Conservation (phyloP, 192 early-diverging fungal species). For the Backusella liffmaniae region DNA sequence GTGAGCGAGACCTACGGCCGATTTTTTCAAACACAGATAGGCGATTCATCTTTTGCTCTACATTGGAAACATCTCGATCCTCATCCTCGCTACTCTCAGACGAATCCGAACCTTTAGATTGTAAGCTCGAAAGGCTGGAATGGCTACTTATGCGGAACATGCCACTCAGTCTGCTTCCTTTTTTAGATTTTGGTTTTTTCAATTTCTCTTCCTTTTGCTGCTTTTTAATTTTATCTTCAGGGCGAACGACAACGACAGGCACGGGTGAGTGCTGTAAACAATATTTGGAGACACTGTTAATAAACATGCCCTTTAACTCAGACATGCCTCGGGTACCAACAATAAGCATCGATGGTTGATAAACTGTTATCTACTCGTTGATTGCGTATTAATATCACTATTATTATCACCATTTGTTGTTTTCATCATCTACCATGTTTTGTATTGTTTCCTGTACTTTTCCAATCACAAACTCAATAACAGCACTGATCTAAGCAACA, state of each 20-base stretch:
- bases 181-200: conserved; percentile 10
- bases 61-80: background rate
- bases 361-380: conserved; percentile 48
- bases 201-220: conserved; percentile 23
- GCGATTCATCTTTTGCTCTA: conserved; percentile 15
- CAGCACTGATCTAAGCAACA: conserved; percentile 44
- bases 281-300: conserved; percentile 68
- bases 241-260: conserved; percentile 67
- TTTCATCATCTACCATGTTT: conserved; percentile 42
- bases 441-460: conserved; percentile 56
- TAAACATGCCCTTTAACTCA: conserved; percentile 60
- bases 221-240: conserved; percentile 42
- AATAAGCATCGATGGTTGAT: conserved; percentile 65
- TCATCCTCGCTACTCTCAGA: conserved; percentile 10
- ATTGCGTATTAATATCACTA: background rate
- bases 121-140: background rate
- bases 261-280: conserved; percentile 65
- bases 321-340: conserved; percentile 72
- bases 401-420: background rate
- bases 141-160: conserved; percentile 19
- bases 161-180: conserved; percentile 22
- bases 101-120: background rate
- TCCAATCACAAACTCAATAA: conserved; percentile 53
- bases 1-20: conserved; percentile 17
- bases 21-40: conserved; percentile 26